Base-by-base conservation (phyloP, 2,329 filamentous ascomycete genomes). In the Conoideocrella luteorostrata region DNA sequence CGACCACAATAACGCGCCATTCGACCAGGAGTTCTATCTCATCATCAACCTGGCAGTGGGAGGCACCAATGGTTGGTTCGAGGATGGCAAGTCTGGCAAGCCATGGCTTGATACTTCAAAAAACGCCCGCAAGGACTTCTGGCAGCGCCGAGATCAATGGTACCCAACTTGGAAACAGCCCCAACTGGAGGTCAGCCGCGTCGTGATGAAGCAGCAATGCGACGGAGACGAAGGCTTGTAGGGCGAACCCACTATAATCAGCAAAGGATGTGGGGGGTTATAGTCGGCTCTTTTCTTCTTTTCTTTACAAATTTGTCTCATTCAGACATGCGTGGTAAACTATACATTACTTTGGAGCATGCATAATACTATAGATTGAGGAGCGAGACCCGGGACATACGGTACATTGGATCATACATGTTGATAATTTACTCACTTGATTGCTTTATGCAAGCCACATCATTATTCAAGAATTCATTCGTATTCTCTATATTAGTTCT, bases 21-120 rank as follows among this genome's bases (percentile, higher is more conserved):
- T 91, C 54, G 86, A 90, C 56, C 74, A 86, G 51, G 66, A 76
- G 13, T 90, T 90, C 56, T 89, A 86, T 55, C 74, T 91, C 36
- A 83, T 89, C 52, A 60, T 91, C 45, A 87, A 87, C 56, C 70
- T 90, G 4, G 85, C 80, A 10, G 85, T 90, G 7, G 86, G 86
- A 23, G 80, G 80, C 39, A 88, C 82, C 18, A 90, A 89, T 52
- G 87, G 87, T 29, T 94, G 86, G 86, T 94, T 93, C 57, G 69
- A 83, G 56, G 86, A 94, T 59, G 79, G 81, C 17, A 68, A 74
- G 52, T 73, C 72, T 33, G 75, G 73, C 24, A 94, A 94, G 71
- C 88, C 88, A 2, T 94, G 88, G 88, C 71, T 88, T 24, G 84
- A 93, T 59, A 68, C 61, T 13, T 82, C 78, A 41, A 62, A 71